Base-by-base conservation (phyloP, 495 filamentous ascomycete species). In the Mycothermus thermophilus region DNA sequence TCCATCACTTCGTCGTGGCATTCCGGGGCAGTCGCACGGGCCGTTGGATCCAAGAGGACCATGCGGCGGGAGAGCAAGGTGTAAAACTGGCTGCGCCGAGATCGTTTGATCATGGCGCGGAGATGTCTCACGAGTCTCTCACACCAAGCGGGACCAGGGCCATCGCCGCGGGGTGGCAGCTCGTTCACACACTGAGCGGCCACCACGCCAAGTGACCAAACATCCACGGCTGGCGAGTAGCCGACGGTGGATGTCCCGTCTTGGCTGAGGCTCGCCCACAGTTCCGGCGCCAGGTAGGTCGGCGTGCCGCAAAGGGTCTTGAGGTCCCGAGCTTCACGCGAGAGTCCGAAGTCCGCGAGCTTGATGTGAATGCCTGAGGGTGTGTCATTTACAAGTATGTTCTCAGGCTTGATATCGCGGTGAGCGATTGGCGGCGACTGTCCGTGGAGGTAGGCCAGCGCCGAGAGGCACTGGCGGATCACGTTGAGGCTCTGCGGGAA, bases 361-460 rank as follows among this genome's bases (percentile, higher is more conserved):
- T 39, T 39, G 24, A 39, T 16, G 21, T 16, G 28, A 23, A 39
- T 25, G 22, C 14, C 30, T 10, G n/a, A 13, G 5, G 28, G 29
- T 10, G n/a, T n/a, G 7, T 20, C 19, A 14, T n/a, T 10, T n/a
- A 39, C 14, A 10, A 39, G 29, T 16, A 39, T 33, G 14, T 42
- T 42, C 8, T 15, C 15, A 11, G 33, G 33, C 22, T 42, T 42
- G 39, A 42, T 32, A 15, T 42, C 39, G 30, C 39, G 18, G 27
- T 42, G 39, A n/a, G 27, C 32, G 17, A 42, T 42, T 28, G 25
- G 39, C 12, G 39, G 39, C 8, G 25, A 14, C 9, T 16, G 39
- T 6, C 10, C 17, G 18, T 42, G 39, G 10, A 42, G 39, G 26
- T 42, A 42, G 10, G 19, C 33, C 14, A 42, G 21, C 3, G 24